Evolutionary conservation across 2,329 filamentous ascomycete species (phyloP), one percentile per base, ranked within the genome.

Genomic region (Cladosporium sp.): DNA sequence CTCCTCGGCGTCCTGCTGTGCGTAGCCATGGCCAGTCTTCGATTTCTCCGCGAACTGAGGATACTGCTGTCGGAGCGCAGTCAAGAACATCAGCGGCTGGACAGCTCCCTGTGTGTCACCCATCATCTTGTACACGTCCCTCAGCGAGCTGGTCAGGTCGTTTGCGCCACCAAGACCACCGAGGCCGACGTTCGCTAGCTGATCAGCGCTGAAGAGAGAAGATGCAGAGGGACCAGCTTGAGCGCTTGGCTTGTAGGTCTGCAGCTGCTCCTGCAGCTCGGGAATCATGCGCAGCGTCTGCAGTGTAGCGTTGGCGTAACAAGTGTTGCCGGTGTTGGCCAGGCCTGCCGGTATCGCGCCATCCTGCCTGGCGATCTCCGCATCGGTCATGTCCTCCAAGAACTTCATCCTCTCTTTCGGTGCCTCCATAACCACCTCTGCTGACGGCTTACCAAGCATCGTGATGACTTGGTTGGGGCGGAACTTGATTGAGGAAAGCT

Each of bases 1-100:
- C 75, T 99, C 94, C 74, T 99, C 94, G 1, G 94, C 94, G 77
- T 99, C 94, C 76, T 99, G 94, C 75, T 99, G 94, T n/a, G 94
- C 92, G 70, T 88, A 97, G 6, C 90, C 92, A 59, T 88, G 82
- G 20, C 90, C 89, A 34, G 88, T 87, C 72, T 90, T 92, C 58
- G 91, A 85, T 69, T 85, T 88, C 76, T 99, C 92, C 11, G 91
- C 92, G 71, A 99, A 99, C 71, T 97, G 94, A 9, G 94, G 94
- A 70, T 90, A 97, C 0, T 86, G 82, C 28, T 80, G 81, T 61
- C 93, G 88, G 15, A 99, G 82, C 3, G 91, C 84, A 66, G 86
- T 87, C 60, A 99, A 80, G 68, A 99, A 97, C 71, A 85, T 84
- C 59, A 92, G 77, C 3, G 95, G 94, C 2, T 88, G 84, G 64